Evolutionary conservation across 2,329 filamentous ascomycete species (phyloP), one percentile per base, ranked within the genome.

Genomic region (Lachnellula willkommii): DNA sequence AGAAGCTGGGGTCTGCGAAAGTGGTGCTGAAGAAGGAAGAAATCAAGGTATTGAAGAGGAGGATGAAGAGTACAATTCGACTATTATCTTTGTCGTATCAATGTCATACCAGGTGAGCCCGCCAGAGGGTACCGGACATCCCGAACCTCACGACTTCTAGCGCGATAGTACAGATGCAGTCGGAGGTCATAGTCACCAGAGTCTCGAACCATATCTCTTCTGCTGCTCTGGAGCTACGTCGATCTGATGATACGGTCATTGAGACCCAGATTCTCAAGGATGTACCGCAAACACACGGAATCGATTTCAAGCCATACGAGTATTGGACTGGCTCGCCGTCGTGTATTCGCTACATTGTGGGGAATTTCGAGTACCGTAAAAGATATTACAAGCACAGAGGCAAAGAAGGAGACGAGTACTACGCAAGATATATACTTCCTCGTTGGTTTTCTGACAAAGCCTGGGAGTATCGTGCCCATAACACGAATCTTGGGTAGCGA

Each of bases 81-180:
- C 45, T 60, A 50, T 24, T 60, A 14, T 53, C 47, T 26, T 24
- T 60, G n/a, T 46, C 55, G 2, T 37, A 45, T 20, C 47, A 57
- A n/a, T 50, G 32, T 22, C 46, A 45, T 53, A 40, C 20, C n/a
- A 53, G 11, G 52, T 53, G 47, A 43, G 52, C 14, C 39, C 22
- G 4, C 28, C 12, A 14, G 8, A 37, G 46, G 15, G 39, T 45
- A 15, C 20, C 39, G 14, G 24, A 43, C 5, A 22, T 40, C 9
- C 28, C 12, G 12, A 2, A n/a, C 5, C 32, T 55, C 11, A 51
- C 42, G 35, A 5, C 20, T 47, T 17, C 14, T 45, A 58, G 51
- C 46, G 53, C 56, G 3, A 56, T 61, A 49, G 48, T 59, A 17
- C 52, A 57, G 26, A 32, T 53, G 8, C 58, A 59, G 17, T 54